These are phyloP conservation scores for Pezicula rhizophila DNA, from an alignment of 2,329 filamentous ascomycete genomes.

Conservation along the genomic window DNA sequence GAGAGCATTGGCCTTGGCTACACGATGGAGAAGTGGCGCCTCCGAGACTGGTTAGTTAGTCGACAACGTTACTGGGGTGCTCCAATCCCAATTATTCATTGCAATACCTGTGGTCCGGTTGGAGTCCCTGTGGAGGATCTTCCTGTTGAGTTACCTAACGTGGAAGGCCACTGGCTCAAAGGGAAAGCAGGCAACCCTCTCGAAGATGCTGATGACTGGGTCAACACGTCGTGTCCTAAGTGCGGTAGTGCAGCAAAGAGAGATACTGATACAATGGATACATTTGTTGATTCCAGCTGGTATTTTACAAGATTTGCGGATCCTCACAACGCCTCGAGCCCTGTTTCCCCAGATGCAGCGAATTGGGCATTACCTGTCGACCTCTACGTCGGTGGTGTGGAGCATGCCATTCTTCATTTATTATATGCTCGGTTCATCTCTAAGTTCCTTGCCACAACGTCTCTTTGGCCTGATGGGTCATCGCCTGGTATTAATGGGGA, in stretches of 20 bases:
- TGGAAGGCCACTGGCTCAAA: constrained; percentile 62
- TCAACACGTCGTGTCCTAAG: constrained; percentile 68
- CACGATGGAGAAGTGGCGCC: constrained; percentile 66
- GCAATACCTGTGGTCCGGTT: constrained; percentile 67
- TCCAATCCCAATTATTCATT: constrained; percentile 85
- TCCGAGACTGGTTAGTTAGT: constrained; percentile 86
- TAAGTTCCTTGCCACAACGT: constrained; percentile 66
- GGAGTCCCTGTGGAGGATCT: constrained; percentile 72
- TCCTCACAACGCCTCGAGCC: constrained; percentile 53
- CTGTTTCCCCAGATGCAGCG: constrained; percentile 56
- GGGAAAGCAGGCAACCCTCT: constrained; percentile 72
- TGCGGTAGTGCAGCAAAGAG: constrained; percentile 66
- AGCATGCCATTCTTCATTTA: constrained; percentile 85
- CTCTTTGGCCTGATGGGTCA: constrained; percentile 38
- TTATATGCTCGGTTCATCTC: constrained; percentile 87
- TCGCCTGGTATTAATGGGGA: constrained; percentile 46
- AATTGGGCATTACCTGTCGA: constrained; percentile 65
- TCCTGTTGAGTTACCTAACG: constrained; percentile 67
- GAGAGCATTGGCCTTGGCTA: constrained; percentile 50
- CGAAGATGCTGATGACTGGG: constrained; percentile 65
- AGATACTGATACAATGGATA: constrained; percentile 94
- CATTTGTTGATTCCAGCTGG: constrained; percentile 93
- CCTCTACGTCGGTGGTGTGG: constrained; percentile 82
- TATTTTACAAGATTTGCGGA: constrained; percentile 81
- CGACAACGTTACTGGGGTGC: constrained; percentile 91